Evolutionary conservation across 768 basidiomycete species (phyloP).

Genomic region (Leccinellum albellum): DNA sequence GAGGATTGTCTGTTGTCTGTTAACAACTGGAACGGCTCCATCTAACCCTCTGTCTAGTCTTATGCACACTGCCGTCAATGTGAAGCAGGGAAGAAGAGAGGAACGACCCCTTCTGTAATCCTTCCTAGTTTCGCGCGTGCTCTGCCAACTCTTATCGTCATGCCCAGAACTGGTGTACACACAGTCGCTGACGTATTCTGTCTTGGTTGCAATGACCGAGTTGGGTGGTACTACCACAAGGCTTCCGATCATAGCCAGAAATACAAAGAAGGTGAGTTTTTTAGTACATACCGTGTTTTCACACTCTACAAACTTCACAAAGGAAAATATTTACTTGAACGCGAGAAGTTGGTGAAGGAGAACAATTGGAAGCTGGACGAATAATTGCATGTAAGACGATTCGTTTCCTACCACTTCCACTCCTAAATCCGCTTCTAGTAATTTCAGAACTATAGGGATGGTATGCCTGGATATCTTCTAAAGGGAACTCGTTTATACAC

Average conservation of each 20-base stretch:
- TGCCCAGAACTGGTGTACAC: slow-evolving; percentile 68
- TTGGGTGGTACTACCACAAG: slow-evolving; percentile 84
- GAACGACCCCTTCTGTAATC: slow-evolving; percentile 68
- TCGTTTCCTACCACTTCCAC: neutral
- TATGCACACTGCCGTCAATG: slow-evolving; percentile 73
- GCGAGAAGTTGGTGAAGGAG: slow-evolving; percentile 77
- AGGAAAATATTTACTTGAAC: slow-evolving; percentile 82
- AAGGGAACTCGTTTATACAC: neutral
- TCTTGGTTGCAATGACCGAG: slow-evolving; percentile 68
- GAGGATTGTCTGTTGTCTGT: slow-evolving; percentile 61
- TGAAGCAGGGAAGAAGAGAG: slow-evolving; percentile 69
- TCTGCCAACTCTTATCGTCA: neutral
- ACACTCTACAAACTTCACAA: slow-evolving; percentile 23
- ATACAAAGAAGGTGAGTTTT: slow-evolving; percentile 72
- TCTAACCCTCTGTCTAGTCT: slow-evolving; percentile 41
- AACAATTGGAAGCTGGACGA: slow-evolving; percentile 72
- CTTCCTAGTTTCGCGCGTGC: slow-evolving; percentile 3
- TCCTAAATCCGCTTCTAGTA: neutral
- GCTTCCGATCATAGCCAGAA: slow-evolving; percentile 74
- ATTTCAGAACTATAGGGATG: neutral
- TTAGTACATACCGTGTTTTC: neutral
- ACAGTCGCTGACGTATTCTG: slow-evolving; percentile 81
- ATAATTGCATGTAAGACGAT: slow-evolving; percentile 12
- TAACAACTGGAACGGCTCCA: neutral
- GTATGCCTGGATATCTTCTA: neutral